Conservation (phyloP, 1,139 yeast species). For the Taphrina communis region DNA sequence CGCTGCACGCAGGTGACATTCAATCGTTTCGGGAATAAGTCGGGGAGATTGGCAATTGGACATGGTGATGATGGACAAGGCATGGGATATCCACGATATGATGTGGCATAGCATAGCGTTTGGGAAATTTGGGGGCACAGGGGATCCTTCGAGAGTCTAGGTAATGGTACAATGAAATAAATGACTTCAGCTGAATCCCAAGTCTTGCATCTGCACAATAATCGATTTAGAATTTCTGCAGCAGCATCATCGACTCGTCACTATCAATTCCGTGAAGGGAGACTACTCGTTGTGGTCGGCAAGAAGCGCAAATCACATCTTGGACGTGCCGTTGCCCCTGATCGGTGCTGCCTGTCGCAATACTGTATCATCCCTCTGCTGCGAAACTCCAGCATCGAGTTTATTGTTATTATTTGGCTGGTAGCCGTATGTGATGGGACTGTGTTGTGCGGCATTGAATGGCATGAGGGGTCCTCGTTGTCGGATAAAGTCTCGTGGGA, state of each 20-base stretch:
- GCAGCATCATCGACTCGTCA: not conserved
- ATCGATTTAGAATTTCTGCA: too few species aligned
- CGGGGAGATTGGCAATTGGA: too few species aligned
- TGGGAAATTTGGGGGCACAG: not conserved
- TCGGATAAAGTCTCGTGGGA: not conserved
- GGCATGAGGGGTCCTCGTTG: not conserved
- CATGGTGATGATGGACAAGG: too few species aligned
- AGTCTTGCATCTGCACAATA: too few species aligned
- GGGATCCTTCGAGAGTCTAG: too few species aligned
- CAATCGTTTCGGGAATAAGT: too few species aligned
- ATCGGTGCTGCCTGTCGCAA: not conserved
- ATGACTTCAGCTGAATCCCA: too few species aligned
- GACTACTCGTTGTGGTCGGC: too few species aligned
- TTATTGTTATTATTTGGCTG: not conserved
- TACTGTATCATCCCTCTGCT: too few species aligned
- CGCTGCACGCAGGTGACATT: not conserved
- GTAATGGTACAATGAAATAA: too few species aligned
- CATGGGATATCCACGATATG: not conserved
- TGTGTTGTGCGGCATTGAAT: slow-evolving; percentile 17
- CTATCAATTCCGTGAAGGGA: not conserved
- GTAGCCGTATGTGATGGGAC: slow-evolving; percentile 27
- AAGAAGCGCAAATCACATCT: not conserved
- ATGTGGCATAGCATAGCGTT: not conserved
- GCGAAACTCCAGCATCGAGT: not conserved
- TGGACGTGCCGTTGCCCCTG: not conserved